These are phyloP conservation scores for Fusarium kyushuense DNA, from an alignment of 2,329 filamentous ascomycete species.

Conservation along the genomic window DNA sequence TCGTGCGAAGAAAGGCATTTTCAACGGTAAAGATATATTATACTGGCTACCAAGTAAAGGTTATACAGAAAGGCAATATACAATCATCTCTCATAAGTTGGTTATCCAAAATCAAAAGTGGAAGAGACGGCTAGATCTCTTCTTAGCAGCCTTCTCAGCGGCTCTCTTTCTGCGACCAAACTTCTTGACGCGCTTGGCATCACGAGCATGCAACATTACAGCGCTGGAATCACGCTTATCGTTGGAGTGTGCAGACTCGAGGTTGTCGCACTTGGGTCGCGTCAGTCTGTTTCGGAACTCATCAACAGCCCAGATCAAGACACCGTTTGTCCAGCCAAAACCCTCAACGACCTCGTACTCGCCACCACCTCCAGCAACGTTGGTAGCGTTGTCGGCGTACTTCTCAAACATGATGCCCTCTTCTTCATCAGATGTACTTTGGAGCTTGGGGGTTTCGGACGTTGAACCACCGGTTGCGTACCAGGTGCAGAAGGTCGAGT, in stretches of 20 bases:
- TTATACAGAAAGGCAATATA: slow-evolving; percentile 3
- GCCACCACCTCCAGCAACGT: slow-evolving; percentile 72
- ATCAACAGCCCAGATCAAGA: slow-evolving; percentile 74
- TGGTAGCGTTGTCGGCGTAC: slow-evolving; percentile 70
- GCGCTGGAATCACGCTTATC: slow-evolving; percentile 55
- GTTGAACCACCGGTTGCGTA: slow-evolving; percentile 74
- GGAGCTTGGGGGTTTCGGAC: slow-evolving; percentile 62
- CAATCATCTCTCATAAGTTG: slow-evolving; percentile 6
- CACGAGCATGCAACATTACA: slow-evolving; percentile 60
- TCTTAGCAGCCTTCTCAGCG: slow-evolving; percentile 26
- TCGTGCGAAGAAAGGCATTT: background rate
- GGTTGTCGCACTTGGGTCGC: slow-evolving; percentile 67
- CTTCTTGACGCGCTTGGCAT: slow-evolving; percentile 62
- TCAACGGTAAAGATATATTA: background rate
- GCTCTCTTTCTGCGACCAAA: slow-evolving; percentile 52
- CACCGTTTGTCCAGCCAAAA: slow-evolving; percentile 78
- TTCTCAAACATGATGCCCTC: slow-evolving; percentile 78
- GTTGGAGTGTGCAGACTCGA: slow-evolving; percentile 57
- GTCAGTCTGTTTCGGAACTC: slow-evolving; percentile 67
- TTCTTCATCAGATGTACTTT: slow-evolving; percentile 57
- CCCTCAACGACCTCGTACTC: slow-evolving; percentile 78
- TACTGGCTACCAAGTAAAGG: slow-evolving; percentile 4
- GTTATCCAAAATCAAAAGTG: slow-evolving; percentile 5
- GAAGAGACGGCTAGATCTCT: slow-evolving; percentile 34
- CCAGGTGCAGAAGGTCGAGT: slow-evolving; percentile 78